Base-by-base conservation (phyloP, 192 early-diverging fungal genomes). In the Coemansia interrupta region DNA sequence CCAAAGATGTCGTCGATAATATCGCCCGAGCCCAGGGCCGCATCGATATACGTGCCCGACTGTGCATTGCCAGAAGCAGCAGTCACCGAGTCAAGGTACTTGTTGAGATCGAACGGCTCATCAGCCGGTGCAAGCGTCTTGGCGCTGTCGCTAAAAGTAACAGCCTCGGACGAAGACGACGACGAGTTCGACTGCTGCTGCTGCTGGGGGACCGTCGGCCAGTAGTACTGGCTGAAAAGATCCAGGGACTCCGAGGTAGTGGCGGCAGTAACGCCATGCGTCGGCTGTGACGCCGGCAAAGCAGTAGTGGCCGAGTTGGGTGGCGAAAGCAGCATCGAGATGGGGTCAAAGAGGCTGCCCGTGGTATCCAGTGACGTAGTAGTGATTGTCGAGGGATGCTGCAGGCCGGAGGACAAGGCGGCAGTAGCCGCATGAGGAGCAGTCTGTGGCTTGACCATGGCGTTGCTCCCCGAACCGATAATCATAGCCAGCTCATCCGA, bases 271-370 rank as follows among this genome's bases (percentile, higher is more conserved):
- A 36, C 32, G 32, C 32, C 6, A 7, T 36, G 32, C 9, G 32
- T 3, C 32, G 32, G 32, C 32, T 36, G 32, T 36, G 32, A 11
- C 9, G 32, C 32, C 32, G 32, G 9, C 5, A 36, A 8, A 8
- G 38, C 49, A 30, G 23, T 20, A 38, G 56, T 32, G 9, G 64
- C 58, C n/a, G 43, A 26, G 11, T 57, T 55, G 17, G 72, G 66
- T 1, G 61, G 61, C 29, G 72, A 75, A 20, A 75, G 48, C 32
- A 75, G 58, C 55, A 63, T 55, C 5, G 66, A 60, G n/a, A 75
- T 49, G 4, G 72, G 61, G 18, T 75, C 72, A 12, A 67, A 57
- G 8, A 57, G 22, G 0, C 6, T 24, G 10, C 50, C 55, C 2
- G 53, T 56, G 9, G 61, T 53, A 11, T 47, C 49, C 9, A 39